Conservation (phyloP, 1,284 basidiomycete species). For the Pseudozyma flocculosa region DNA sequence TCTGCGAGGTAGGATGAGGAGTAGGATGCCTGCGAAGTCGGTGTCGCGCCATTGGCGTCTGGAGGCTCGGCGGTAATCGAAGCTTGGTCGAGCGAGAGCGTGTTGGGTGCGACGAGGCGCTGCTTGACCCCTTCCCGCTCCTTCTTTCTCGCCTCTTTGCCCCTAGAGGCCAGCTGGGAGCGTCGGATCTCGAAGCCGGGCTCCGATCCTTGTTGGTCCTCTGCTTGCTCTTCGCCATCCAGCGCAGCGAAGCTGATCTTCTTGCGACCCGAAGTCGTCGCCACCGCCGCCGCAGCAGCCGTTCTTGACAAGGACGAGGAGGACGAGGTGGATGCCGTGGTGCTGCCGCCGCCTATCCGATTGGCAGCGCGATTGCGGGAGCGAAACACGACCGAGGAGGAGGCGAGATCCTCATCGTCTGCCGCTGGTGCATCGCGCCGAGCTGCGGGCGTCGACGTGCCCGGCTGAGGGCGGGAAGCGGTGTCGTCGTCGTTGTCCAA, state of each 20-base stretch:
- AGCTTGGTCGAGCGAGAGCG: not conserved
- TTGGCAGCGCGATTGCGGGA: not conserved
- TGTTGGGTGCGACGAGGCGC: conserved; percentile 9
- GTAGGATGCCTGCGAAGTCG: conserved; percentile 7
- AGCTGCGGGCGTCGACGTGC: not conserved
- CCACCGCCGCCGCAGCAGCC: no score
- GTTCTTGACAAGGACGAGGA: not conserved
- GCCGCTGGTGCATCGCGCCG: not conserved
- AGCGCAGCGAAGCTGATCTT: not conserved
- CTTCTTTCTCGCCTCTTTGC: not conserved
- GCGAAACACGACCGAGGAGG: not conserved
- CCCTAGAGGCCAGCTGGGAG: conserved; percentile 4
- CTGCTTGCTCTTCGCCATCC: not conserved
- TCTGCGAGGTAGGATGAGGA: conserved; percentile 26
- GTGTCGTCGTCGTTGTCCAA: not conserved
- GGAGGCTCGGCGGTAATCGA: not conserved
- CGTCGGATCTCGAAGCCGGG: conserved; percentile 19
- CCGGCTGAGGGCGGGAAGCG: not conserved
- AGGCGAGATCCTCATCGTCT: not conserved
- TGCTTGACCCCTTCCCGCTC: conserved; percentile 4
- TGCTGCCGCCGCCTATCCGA: not conserved
- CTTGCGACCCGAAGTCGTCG: no score
- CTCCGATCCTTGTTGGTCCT: conserved; percentile 5
- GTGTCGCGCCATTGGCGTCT: not conserved
- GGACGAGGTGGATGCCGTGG: no score